Evolutionary conservation across 2,329 filamentous ascomycete species (phyloP).

Genomic region (Aspergillus sp.): DNA sequence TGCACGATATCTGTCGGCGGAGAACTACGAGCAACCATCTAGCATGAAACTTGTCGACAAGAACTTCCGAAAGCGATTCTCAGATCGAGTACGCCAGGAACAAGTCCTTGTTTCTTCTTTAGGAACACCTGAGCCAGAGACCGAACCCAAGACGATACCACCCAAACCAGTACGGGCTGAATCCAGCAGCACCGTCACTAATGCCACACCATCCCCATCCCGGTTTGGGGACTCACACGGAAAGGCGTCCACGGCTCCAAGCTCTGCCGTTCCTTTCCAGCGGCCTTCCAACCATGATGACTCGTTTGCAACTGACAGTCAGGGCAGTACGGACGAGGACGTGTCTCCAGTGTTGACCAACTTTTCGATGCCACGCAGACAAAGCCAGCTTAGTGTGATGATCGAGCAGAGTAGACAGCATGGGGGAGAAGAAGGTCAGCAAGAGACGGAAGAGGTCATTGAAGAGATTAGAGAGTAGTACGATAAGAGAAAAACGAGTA

Average conservation of each 20-base stretch:
- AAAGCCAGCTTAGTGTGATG: constrained; percentile 24
- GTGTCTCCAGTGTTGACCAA: constrained; percentile 12
- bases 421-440: background rate
- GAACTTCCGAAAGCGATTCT: constrained; percentile 42
- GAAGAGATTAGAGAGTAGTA: background rate
- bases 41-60: constrained; percentile 36
- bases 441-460: background rate
- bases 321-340: background rate
- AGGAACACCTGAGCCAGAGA: background rate
- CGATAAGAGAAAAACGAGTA: background rate
- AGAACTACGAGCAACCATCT: constrained; percentile 23
- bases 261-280: constrained; percentile 1
- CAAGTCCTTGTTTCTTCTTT: constrained; percentile 14
- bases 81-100: constrained; percentile 31
- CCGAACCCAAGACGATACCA: background rate
- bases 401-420: constrained; percentile 19
- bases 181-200: constrained; percentile 4
- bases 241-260: constrained; percentile 10
- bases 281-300: background rate
- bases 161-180: background rate
- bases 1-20: constrained; percentile 18
- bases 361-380: constrained; percentile 15
- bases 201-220: constrained; percentile 9
- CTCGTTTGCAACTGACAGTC: background rate
- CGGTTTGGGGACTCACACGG: constrained; percentile 10